Evolutionary conservation across 345 rosid species (phyloP).

Genomic region (Brassica nigra): DNA sequence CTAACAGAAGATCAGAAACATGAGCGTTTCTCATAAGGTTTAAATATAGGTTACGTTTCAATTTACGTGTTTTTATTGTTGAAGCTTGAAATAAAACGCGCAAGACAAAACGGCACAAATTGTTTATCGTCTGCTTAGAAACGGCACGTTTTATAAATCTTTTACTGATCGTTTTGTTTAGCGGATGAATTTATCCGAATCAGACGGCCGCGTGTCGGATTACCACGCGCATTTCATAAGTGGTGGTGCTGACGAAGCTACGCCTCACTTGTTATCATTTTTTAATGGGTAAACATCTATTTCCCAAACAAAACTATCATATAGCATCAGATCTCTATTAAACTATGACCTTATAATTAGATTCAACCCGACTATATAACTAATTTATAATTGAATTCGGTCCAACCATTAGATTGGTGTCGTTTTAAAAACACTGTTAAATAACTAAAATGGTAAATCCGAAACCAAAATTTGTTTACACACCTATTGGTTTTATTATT

Average conservation of each 20-base stretch:
- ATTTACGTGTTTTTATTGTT: conserved; percentile 26
- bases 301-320: too few species aligned
- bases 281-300: too few species aligned
- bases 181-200: not conserved
- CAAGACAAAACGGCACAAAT: conserved; percentile 6
- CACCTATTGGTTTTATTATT: too few species aligned
- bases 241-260: not conserved
- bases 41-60: conserved; percentile 38
- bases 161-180: not conserved
- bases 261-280: not conserved
- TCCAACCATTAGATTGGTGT: too few species aligned
- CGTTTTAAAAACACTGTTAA: too few species aligned
- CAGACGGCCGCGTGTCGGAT: not conserved
- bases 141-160: conserved; percentile 17
- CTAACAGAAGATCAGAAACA: not conserved
- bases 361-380: too few species aligned
- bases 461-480: too few species aligned
- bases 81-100: not conserved
- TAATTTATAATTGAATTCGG: too few species aligned
- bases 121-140: not conserved
- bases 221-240: not conserved
- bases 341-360: too few species aligned
- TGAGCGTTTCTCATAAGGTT: conserved; percentile 22
- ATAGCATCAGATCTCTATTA: too few species aligned
- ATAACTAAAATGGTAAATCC: too few species aligned